Conservation (phyloP, 495 filamentous ascomycete genomes). For the Chaetomidium leptoderma region DNA sequence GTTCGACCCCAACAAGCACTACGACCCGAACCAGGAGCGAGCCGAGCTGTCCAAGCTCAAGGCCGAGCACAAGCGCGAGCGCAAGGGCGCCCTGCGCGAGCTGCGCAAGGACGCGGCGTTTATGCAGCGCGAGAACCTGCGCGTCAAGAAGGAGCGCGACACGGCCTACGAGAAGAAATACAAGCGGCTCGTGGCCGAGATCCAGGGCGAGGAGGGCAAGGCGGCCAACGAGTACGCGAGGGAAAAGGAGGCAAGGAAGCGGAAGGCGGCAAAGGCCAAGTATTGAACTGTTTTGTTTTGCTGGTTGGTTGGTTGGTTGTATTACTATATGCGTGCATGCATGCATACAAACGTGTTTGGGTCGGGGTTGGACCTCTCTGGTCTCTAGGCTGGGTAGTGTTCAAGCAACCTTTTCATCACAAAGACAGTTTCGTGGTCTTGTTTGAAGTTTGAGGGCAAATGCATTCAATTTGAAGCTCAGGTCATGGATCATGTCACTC, state of each 20-base stretch:
- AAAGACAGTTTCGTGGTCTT: too few relatives aligned
- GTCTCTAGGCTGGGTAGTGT: too few relatives aligned
- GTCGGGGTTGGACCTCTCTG: too few relatives aligned
- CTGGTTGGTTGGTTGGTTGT: not conserved
- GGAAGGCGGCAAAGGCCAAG: constrained; percentile 51
- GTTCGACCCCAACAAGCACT: constrained; percentile 92
- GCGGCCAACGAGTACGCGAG: constrained; percentile 85
- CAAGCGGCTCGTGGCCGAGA: constrained; percentile 83
- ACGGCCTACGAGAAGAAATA: constrained; percentile 91
- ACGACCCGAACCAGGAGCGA: constrained; percentile 87
- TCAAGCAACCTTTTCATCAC: too few relatives aligned
- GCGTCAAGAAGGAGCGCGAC: constrained; percentile 88
- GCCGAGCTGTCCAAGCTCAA: constrained; percentile 74
- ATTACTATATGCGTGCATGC: too few relatives aligned
- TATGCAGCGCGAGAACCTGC: constrained; percentile 79
- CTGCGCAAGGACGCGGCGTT: constrained; percentile 91
- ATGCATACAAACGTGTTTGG: too few relatives aligned
- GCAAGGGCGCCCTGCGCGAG: constrained; percentile 91
- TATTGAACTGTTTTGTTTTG: not conserved
- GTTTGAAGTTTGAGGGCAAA: too few relatives aligned
- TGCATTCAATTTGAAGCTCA: not conserved
- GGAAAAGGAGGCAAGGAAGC: constrained; percentile 67
- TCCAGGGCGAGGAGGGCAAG: constrained; percentile 86
- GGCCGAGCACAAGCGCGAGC: constrained; percentile 88
- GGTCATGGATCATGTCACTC: not conserved